Base-by-base conservation (phyloP, 306 rosid genomes). In the Medicago ruthenica region DNA sequence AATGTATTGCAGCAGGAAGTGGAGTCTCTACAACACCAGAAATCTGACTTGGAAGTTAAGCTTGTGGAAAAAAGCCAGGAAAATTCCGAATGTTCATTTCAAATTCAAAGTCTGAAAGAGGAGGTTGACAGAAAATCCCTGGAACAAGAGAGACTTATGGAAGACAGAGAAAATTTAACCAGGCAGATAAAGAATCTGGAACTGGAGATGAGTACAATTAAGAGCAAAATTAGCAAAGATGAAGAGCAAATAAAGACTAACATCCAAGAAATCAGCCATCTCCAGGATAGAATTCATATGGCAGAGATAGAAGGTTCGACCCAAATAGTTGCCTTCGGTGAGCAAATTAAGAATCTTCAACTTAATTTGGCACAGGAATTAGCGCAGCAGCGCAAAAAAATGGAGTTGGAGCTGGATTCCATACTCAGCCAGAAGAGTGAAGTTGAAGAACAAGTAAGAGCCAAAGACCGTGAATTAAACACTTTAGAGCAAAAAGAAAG, bases 81-180 rank as follows among this genome's bases (percentile, higher is more conserved):
- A 82, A 85, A 69, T 67, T 87, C 92, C 0, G 86, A 87, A 72
- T 61, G 66, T 61, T 67, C 70, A 77, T 80, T 81, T 62, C 91
- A 89, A 76, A 59, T 91, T 34, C 91, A 89, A 86, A 75, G 31
- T 69, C 83, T 89, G 70, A 85, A 83, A 81, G 95, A 94, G 76
- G 91, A 88, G 73, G 75, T 89, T 37, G 83, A 70, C 58, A 75
- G 73, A 61, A 91, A 79, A 85, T 57, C 76, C 36, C 40, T 76
- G 22, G 89, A 86, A 54, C 85, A 87, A 53, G 60, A 53, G 60
- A 53, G 60, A 9, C 27, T 53, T 17, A 27, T 71, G 58, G 83
- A 85, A 87, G 93, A 88, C 75, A 83, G 7, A 72, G 91, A 91
- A 83, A 83, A 67, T 70, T 76, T 89, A 78, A 22, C 78, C 18